These are phyloP conservation scores for Trichoderma guizhouense DNA, from an alignment of 2,329 filamentous ascomycete genomes.

Conservation along the genomic window DNA sequence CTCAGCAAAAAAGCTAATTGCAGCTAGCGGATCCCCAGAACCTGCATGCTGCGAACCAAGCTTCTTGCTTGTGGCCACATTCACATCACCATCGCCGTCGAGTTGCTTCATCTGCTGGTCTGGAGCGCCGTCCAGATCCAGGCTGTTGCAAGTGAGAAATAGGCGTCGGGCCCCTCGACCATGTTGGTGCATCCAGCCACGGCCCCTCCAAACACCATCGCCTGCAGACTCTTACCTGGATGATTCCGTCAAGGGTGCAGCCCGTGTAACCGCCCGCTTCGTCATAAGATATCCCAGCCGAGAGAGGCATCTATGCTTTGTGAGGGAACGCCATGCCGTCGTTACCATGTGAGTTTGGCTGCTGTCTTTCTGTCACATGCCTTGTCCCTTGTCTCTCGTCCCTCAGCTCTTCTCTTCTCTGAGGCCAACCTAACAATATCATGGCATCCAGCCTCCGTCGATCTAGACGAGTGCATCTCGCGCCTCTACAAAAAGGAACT, in stretches of 20 bases:
- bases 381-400: background rate
- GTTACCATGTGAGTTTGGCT: slow-evolving; percentile 48
- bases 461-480: slow-evolving; percentile 97
- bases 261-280: slow-evolving; percentile 10
- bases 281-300: background rate
- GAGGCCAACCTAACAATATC: background rate
- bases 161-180: slow-evolving; percentile 31
- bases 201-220: slow-evolving; percentile 35
- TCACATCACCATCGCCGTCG: slow-evolving; percentile 14
- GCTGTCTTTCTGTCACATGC: background rate
- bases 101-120: background rate
- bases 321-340: slow-evolving; percentile 48
- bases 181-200: slow-evolving; percentile 40
- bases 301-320: background rate
- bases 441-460: slow-evolving; percentile 71
- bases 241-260: slow-evolving; percentile 15
- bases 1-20: slow-evolving; percentile 1
- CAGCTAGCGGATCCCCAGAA: background rate
- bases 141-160: slow-evolving; percentile 29
- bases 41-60: background rate
- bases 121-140: background rate
- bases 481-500: slow-evolving; percentile 96
- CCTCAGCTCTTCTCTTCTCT: too few species aligned
- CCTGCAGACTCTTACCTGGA: slow-evolving; percentile 32
- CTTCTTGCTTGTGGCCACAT: slow-evolving; percentile 3